Conservation (phyloP, 2,329 filamentous ascomycete genomes). For the Stagonosporopsis rhizophila region DNA sequence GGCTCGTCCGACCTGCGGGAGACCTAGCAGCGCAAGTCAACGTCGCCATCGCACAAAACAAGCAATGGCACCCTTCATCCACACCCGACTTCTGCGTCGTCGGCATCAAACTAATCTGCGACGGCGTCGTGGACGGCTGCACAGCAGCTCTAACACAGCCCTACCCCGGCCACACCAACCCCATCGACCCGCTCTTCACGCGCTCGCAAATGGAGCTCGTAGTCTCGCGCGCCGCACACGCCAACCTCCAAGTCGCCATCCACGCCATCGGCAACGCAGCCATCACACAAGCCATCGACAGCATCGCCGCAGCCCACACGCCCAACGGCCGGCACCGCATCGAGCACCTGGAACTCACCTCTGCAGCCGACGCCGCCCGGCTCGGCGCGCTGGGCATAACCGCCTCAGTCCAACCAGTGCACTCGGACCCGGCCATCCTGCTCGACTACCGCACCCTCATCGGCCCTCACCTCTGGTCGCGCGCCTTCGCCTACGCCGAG, state of each 20-base stretch:
- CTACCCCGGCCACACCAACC: slow-evolving; percentile 47
- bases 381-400: slow-evolving; percentile 69
- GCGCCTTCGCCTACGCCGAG: slow-evolving; percentile 67
- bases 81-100: slow-evolving; percentile 58
- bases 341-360: slow-evolving; percentile 63
- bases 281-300: slow-evolving; percentile 61
- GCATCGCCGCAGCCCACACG: slow-evolving; percentile 41
- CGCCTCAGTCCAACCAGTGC: slow-evolving; percentile 89
- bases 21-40: slow-evolving; percentile 55
- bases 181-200: slow-evolving; percentile 17
- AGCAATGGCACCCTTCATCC: slow-evolving; percentile 49
- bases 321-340: slow-evolving; percentile 59
- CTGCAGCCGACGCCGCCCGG: slow-evolving; percentile 58
- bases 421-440: slow-evolving; percentile 73
- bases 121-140: slow-evolving; percentile 68
- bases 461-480: slow-evolving; percentile 57
- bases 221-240: slow-evolving; percentile 53
- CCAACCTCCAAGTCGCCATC: slow-evolving; percentile 64
- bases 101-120: slow-evolving; percentile 67
- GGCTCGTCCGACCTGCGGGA: slow-evolving; percentile 57
- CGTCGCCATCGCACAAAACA: slow-evolving; percentile 53
- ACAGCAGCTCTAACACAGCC: slow-evolving; percentile 65
- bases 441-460: slow-evolving; percentile 64
- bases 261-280: slow-evolving; percentile 69
- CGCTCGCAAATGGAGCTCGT: slow-evolving; percentile 13